phyloP scores from a whole-genome alignment of 2,329 filamentous ascomycete species.

The Hymenoscyphus infarciens region DNA sequence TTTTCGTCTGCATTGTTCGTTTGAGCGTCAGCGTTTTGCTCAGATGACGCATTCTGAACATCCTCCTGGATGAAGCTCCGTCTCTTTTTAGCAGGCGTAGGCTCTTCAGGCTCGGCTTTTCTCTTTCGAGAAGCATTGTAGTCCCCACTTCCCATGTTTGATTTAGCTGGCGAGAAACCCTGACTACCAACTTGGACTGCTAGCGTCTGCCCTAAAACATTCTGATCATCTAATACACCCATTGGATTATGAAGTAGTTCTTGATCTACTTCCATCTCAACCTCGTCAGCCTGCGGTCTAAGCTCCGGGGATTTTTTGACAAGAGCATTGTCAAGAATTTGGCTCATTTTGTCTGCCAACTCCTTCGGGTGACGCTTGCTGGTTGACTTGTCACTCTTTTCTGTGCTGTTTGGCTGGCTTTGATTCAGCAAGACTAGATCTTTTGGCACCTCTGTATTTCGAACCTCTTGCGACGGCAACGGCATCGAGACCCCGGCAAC shows the following conservation, averaged over 20 bases:
- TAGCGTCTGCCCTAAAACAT: background rate
- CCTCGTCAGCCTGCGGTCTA: background rate
- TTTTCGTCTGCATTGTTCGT: background rate
- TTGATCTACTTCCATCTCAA: background rate
- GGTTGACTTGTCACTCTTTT: background rate
- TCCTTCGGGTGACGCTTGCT: background rate
- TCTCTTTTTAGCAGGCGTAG: constrained; percentile 3
- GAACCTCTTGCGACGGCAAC: background rate
- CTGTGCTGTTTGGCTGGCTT: background rate
- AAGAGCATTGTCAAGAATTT: background rate
- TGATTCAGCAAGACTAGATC: background rate
- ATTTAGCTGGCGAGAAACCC: background rate
- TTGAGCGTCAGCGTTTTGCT: background rate
- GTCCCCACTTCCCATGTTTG: background rate
- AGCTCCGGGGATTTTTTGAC: background rate
- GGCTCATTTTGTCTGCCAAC: background rate
- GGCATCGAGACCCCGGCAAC: background rate
- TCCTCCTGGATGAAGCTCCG: background rate
- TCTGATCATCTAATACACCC: background rate
- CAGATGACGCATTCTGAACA: background rate
- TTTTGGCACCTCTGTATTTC: background rate
- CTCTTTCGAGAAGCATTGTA: background rate
- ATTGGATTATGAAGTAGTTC: background rate
- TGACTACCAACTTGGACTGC: background rate
- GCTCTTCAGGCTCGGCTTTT: background rate